phyloP scores from a whole-genome alignment of 768 basidiomycete genomes.

The Phylloporus sp. region DNA sequence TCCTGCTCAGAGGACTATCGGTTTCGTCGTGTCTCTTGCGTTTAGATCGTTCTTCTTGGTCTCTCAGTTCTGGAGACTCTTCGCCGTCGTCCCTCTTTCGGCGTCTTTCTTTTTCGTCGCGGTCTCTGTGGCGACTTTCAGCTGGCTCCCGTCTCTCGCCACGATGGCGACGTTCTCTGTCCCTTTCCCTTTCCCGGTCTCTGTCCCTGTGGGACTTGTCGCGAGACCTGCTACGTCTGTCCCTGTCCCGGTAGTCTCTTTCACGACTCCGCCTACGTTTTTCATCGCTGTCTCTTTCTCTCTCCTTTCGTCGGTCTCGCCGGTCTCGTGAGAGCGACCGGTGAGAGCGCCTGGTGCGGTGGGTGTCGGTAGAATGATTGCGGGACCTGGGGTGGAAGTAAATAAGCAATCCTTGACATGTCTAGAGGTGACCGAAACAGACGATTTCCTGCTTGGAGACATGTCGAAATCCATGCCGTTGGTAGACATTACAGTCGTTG shows the following conservation, averaged over 20 bases:
- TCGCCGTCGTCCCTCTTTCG: slow-evolving; percentile 68
- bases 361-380: slow-evolving; percentile 73
- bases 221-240: slow-evolving; percentile 44
- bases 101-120: slow-evolving; percentile 49
- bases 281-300: slow-evolving; percentile 52
- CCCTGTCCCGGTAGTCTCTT: slow-evolving; percentile 44
- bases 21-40: slow-evolving; percentile 58
- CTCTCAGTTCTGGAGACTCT: slow-evolving; percentile 39
- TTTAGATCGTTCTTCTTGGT: slow-evolving; percentile 56
- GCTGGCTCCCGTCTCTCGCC: slow-evolving; percentile 46
- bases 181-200: slow-evolving; percentile 28
- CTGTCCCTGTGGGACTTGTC: slow-evolving; percentile 43
- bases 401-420: slow-evolving; percentile 1
- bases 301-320: slow-evolving; percentile 40
- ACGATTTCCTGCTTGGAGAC: slow-evolving; percentile 60
- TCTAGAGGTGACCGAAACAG: slow-evolving; percentile 26
- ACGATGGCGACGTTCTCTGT: slow-evolving; percentile 42
- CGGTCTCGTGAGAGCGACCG: slow-evolving; percentile 63
- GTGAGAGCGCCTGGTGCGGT: slow-evolving; percentile 66
- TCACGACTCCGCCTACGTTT: slow-evolving; percentile 62
- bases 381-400: slow-evolving; percentile 45
- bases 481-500: slow-evolving; percentile 37
- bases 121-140: slow-evolving; percentile 50
- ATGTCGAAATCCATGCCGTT: slow-evolving; percentile 61
- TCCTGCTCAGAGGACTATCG: slow-evolving; percentile 45